Evolutionary conservation across 192 early-diverging fungal genomes (phyloP).

Genomic region (Gaertneriomyces sp.): DNA sequence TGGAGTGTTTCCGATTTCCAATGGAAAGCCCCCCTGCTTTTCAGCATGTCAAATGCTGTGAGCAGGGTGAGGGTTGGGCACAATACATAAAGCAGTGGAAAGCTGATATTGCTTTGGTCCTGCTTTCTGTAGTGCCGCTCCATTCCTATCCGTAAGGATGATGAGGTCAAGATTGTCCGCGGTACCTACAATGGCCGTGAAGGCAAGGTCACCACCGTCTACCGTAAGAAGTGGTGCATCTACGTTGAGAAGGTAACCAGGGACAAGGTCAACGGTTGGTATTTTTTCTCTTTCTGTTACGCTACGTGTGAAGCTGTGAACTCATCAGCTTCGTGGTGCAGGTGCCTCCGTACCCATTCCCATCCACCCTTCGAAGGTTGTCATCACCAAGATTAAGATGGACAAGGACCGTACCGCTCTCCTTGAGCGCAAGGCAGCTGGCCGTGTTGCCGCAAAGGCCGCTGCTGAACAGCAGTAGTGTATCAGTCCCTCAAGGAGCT

Average conservation of each 20-base stretch:
- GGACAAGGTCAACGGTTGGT: conserved; percentile 94
- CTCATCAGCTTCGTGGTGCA: neutral
- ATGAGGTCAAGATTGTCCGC: conserved; percentile 94
- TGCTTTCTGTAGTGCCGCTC: conserved; percentile 66
- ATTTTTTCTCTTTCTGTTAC: neutral
- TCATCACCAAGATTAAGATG: conserved; percentile 90
- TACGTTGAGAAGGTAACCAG: conserved; percentile 94
- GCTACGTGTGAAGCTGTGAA: neutral
- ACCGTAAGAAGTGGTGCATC: conserved; percentile 99
- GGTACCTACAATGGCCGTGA: conserved; percentile 95
- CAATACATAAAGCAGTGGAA: neutral
- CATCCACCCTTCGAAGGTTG: conserved; percentile 98
- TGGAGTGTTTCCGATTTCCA: conserved; percentile 5
- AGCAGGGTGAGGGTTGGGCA: conserved; percentile 26
- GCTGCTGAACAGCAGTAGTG: no score
- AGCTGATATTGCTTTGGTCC: conserved; percentile 5
- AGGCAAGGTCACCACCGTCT: conserved; percentile 93
- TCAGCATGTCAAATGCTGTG: neutral
- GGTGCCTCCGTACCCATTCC: conserved; percentile 80
- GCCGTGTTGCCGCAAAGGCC: neutral
- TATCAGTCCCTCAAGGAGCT: no score
- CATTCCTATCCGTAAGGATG: conserved; percentile 95
- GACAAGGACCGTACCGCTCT: conserved; percentile 94
- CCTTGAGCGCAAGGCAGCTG: conserved; percentile 81
- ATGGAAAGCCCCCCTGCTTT: conserved; percentile 25